Percentiles rank a stretch among this genome's conserved stretches.
Conservation (phyloP, 345 rosid genomes). For the Psidium friedrichsthalianum region DNA sequence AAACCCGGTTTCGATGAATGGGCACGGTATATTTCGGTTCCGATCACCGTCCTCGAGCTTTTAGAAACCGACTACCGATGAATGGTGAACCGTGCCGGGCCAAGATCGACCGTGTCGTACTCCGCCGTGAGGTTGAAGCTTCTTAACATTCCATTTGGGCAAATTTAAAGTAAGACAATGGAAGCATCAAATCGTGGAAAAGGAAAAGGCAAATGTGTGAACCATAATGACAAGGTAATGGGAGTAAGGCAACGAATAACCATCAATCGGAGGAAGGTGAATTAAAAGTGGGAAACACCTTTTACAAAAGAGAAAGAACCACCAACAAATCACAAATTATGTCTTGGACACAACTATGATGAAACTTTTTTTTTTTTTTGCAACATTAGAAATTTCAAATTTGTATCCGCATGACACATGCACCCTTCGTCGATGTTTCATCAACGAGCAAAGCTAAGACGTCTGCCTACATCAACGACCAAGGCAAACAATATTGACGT, state of each 20-base stretch:
- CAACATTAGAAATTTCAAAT: background rate
- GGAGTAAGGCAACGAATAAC: background rate
- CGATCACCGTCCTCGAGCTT: background rate
- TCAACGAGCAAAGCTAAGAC: background rate
- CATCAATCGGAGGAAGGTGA: background rate
- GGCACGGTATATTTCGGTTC: background rate
- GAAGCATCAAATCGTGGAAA: background rate
- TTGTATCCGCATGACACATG: fast-evolving
- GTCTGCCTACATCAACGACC: fast-evolving
- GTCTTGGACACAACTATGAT: background rate
- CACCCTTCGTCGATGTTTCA: background rate
- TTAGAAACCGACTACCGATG: background rate
- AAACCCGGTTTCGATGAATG: background rate
- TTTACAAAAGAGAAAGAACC: background rate
- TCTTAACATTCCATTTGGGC: background rate
- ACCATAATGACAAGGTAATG: background rate
- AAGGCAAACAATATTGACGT: fast-evolving
- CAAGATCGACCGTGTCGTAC: background rate
- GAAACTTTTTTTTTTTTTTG: background rate
- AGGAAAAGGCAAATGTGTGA: background rate
- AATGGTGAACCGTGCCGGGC: background rate
- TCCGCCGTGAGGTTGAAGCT: background rate
- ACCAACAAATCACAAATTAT: background rate
- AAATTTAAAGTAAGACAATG: background rate
- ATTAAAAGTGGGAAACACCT: background rate